Evolutionary conservation across 345 rosid species (phyloP).

Genomic region (Brassica napus): DNA sequence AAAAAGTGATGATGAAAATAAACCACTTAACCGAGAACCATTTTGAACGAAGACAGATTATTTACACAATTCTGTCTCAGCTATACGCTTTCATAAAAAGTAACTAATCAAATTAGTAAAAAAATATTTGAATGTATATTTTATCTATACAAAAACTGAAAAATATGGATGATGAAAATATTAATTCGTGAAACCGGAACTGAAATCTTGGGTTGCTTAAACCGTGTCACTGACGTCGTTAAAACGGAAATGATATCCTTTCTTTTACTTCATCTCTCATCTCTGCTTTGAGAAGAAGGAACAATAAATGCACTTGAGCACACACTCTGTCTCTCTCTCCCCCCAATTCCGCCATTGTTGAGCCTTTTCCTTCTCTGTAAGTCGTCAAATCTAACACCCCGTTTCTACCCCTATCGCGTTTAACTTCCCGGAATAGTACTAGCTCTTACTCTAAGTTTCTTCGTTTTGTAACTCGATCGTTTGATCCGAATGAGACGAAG

Average conservation of each 20-base stretch:
- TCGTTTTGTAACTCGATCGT: slow-evolving; percentile 17
- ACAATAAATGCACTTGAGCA: slow-evolving; percentile 40
- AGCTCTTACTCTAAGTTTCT: slow-evolving; percentile 17
- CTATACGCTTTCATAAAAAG: neutral
- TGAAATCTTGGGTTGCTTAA: slow-evolving; percentile 4
- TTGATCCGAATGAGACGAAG: slow-evolving; percentile 35
- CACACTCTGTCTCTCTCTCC: slow-evolving; percentile 22
- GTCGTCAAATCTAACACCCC: slow-evolving; percentile 23
- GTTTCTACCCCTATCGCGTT: neutral
- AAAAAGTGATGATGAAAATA: neutral
- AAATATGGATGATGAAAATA: neutral
- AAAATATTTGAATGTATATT: neutral
- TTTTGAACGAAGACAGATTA: neutral
- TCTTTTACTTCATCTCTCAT: slow-evolving; percentile 38
- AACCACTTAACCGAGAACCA: slow-evolving; percentile 8
- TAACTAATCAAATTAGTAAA: neutral
- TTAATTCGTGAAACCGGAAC: slow-evolving; percentile 8
- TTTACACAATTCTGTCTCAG: neutral
- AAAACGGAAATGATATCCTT: neutral
- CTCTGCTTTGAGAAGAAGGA: slow-evolving; percentile 44
- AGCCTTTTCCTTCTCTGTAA: slow-evolving; percentile 14
- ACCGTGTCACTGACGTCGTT: slow-evolving; percentile 29
- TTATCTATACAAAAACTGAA: neutral
- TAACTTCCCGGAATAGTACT: slow-evolving; percentile 7
- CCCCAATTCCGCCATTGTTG: slow-evolving; percentile 34